These are phyloP conservation scores for Silene vulgaris DNA, from an alignment of 179 eudicot genomes.

Conservation along the genomic window DNA sequence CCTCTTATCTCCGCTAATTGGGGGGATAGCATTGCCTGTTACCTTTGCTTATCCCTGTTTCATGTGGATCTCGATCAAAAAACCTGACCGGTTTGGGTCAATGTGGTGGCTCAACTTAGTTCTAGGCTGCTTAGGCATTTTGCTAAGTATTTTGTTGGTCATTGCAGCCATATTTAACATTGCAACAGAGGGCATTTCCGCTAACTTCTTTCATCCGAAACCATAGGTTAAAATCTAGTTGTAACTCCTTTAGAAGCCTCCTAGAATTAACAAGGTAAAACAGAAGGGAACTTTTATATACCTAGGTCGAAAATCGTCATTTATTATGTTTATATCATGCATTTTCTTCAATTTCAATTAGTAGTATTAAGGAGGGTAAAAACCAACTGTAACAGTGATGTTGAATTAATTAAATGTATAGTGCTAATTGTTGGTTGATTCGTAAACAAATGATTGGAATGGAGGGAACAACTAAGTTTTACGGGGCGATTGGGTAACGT, in stretches of 20 bases:
- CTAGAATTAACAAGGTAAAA: not conserved
- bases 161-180: slow-evolving; percentile 35
- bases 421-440: too few species aligned
- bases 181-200: slow-evolving; percentile 36
- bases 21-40: slow-evolving; percentile 43
- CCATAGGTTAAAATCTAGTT: slow-evolving; percentile 7
- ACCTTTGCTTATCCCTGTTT: slow-evolving; percentile 56
- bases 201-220: slow-evolving; percentile 53
- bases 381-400: too few species aligned
- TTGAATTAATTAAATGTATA: too few species aligned
- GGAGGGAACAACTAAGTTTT: too few species aligned
- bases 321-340: too few species aligned
- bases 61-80: slow-evolving; percentile 54
- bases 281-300: not conserved
- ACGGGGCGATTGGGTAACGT: not conserved
- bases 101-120: slow-evolving; percentile 44
- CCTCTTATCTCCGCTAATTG: slow-evolving; percentile 35
- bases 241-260: not conserved
- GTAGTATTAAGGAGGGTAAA: too few species aligned
- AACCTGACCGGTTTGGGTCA: slow-evolving; percentile 27
- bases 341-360: too few species aligned
- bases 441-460: too few species aligned
- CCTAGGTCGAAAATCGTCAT: not conserved
- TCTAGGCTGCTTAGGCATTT: slow-evolving; percentile 41
- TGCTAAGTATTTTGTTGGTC: slow-evolving; percentile 29